Conservation (phyloP, 129 eudicot genomes). For the Oenanthe sinensis region DNA sequence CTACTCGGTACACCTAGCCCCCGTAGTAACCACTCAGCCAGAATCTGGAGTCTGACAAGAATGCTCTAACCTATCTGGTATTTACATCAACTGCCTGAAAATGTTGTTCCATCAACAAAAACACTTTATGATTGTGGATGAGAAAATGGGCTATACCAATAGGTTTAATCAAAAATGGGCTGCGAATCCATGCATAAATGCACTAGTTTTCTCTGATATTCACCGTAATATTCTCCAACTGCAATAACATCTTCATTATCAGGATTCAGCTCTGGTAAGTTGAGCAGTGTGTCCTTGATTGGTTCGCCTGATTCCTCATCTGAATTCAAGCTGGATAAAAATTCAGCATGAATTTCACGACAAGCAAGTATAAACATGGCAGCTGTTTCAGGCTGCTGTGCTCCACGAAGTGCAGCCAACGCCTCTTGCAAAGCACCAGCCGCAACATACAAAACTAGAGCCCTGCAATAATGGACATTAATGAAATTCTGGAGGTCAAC, state of each 20-base stretch:
- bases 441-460: constrained; percentile 75
- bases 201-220: constrained; percentile 80
- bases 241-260: constrained; percentile 66
- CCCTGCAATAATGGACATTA: constrained; percentile 37
- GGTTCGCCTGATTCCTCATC: constrained; percentile 40
- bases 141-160: not conserved
- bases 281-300: constrained; percentile 38
- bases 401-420: constrained; percentile 71
- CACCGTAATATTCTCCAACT: constrained; percentile 64
- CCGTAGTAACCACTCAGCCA: not conserved
- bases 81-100: not conserved
- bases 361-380: constrained; percentile 85
- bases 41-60: not conserved
- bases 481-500: constrained; percentile 9
- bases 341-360: constrained; percentile 62
- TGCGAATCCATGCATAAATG: constrained; percentile 92
- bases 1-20: not conserved
- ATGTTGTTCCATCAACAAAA: not conserved
- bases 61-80: not conserved
- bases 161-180: constrained; percentile 44
- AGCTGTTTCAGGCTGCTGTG: constrained; percentile 90
- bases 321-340: constrained; percentile 41
- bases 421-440: constrained; percentile 94
- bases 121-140: not conserved
- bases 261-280: constrained; percentile 57